Conservation (phyloP, 441 rosid genomes). For the Lagerstroemia fauriei region DNA sequence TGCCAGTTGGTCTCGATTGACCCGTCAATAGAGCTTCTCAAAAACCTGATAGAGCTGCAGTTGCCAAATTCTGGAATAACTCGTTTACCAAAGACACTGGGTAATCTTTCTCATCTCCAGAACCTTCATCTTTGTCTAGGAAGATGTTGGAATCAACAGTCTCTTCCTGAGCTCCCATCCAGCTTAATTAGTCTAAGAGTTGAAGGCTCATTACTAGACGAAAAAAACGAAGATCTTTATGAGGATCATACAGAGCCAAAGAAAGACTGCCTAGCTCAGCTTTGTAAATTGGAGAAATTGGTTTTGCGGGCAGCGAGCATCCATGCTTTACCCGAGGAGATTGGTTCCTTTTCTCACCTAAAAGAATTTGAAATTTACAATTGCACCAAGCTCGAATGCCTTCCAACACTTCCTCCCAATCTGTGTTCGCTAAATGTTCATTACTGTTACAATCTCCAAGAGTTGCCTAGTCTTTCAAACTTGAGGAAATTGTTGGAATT, state of each 20-base stretch:
- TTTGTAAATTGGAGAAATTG: not conserved
- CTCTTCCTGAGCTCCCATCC: not conserved
- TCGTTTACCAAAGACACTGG: not conserved
- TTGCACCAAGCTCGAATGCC: not conserved
- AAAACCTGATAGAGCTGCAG: not conserved
- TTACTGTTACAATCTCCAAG: not conserved
- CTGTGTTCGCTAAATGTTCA: not conserved
- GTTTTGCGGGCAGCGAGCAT: not conserved
- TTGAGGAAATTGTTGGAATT: not conserved
- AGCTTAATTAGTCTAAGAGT: not conserved
- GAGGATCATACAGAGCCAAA: not conserved
- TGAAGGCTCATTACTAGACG: not conserved
- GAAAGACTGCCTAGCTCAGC: not conserved
- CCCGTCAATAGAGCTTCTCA: not conserved
- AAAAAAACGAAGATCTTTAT: not conserved
- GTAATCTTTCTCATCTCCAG: not conserved
- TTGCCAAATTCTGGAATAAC: not conserved
- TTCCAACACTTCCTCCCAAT: not conserved
- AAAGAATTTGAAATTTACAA: not conserved
- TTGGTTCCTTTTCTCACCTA: not conserved
- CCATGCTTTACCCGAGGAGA: not conserved
- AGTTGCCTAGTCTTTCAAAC: constrained; percentile 1
- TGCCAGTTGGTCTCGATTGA: not conserved
- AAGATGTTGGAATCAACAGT: not conserved
- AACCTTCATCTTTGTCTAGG: not conserved